phyloP scores from a whole-genome alignment of 2,329 filamentous ascomycete species.

The Fusarium mundagurra region DNA sequence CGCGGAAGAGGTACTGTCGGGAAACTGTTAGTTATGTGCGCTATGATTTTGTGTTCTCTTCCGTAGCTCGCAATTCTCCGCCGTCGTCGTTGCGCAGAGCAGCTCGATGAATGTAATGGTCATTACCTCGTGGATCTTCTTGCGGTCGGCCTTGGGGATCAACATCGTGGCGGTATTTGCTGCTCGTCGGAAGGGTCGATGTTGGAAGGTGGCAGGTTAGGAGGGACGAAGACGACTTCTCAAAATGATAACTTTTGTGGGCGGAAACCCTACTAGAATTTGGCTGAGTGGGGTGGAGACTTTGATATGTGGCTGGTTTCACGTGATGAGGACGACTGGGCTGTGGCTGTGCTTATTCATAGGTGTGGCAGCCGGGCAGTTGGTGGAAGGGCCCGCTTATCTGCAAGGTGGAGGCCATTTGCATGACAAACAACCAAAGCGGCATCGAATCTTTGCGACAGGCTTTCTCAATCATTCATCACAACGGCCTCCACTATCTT shows the following conservation, averaged over 20 bases:
- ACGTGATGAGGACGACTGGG: slow-evolving; percentile 46
- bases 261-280: slow-evolving; percentile 54
- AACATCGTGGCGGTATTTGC: slow-evolving; percentile 77
- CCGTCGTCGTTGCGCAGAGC: slow-evolving; percentile 15
- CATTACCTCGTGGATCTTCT: slow-evolving; percentile 93
- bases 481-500: not conserved
- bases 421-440: slow-evolving; percentile 13
- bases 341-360: slow-evolving; percentile 22
- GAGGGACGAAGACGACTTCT: slow-evolving; percentile 49
- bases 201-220: slow-evolving; percentile 57
- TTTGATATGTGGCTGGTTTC: slow-evolving; percentile 41
- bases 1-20: slow-evolving; percentile 90
- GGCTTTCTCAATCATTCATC: not conserved
- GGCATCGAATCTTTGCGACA: slow-evolving; percentile 18
- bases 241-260: slow-evolving; percentile 60
- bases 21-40: slow-evolving; percentile 38
- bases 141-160: slow-evolving; percentile 99
- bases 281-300: slow-evolving; percentile 46
- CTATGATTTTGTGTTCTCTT: slow-evolving; percentile 13
- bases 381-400: slow-evolving; percentile 8
- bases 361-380: not conserved
- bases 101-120: slow-evolving; percentile 1
- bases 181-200: slow-evolving; percentile 57
- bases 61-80: slow-evolving; percentile 32
- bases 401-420: not conserved